Evolutionary conservation across 1,284 basidiomycete species (phyloP).

Genomic region (Fomitopsis betulina): DNA sequence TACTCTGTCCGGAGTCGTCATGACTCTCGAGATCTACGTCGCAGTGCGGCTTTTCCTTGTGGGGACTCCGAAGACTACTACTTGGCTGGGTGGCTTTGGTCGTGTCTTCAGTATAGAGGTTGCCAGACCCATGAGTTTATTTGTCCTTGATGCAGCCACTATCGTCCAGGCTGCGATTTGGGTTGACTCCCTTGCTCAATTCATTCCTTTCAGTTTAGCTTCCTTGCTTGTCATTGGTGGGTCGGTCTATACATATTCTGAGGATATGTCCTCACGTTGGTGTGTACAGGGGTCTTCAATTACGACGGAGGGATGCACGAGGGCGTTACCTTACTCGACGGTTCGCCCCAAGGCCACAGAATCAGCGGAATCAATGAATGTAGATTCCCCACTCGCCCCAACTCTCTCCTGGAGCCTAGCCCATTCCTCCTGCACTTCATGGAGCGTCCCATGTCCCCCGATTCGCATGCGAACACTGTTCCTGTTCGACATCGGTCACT

Average conservation of each 20-base stretch:
- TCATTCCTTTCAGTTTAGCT: slow-evolving; percentile 45
- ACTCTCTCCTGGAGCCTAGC: slow-evolving; percentile 3
- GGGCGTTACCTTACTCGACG: neutral
- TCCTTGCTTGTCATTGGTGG: slow-evolving; percentile 40
- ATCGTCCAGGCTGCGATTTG: slow-evolving; percentile 36
- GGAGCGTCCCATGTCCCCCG: slow-evolving; percentile 1
- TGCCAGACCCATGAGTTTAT: slow-evolving; percentile 33
- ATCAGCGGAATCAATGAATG: neutral
- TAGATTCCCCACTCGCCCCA: neutral
- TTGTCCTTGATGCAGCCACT: slow-evolving; percentile 42
- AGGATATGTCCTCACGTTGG: neutral
- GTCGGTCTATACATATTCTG: neutral
- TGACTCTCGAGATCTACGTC: slow-evolving; percentile 40
- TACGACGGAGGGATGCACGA: neutral
- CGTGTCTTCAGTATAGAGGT: slow-evolving; percentile 27
- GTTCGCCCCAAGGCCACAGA: neutral
- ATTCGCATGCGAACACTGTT: neutral
- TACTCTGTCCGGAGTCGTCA: slow-evolving; percentile 34
- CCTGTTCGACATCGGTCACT: neutral
- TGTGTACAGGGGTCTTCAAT: slow-evolving; percentile 12
- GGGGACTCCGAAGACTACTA: slow-evolving; percentile 23
- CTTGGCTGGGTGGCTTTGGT: neutral
- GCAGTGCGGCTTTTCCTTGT: slow-evolving; percentile 33
- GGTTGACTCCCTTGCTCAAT: slow-evolving; percentile 38
- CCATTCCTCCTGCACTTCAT: slow-evolving; percentile 6